Conservation (phyloP, 2,329 filamentous ascomycete genomes). For the Stagonosporopsis vannaccii region DNA sequence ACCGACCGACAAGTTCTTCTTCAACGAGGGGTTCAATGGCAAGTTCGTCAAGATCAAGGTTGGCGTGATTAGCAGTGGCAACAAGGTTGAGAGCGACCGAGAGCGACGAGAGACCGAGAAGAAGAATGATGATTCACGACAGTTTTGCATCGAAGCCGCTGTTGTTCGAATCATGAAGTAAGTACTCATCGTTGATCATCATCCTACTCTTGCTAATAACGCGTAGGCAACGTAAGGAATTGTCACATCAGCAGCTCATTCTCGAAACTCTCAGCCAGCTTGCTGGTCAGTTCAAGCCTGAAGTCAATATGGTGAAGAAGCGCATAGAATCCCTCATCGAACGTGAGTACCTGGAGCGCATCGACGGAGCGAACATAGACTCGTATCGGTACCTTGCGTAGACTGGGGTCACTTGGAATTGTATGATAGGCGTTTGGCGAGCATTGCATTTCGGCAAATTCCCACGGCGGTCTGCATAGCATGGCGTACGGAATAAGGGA, state of each 20-base stretch:
- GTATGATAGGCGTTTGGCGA: conserved; percentile 16
- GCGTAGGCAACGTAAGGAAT: conserved; percentile 73
- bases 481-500: conserved; percentile 11
- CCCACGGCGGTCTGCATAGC: conserved; percentile 12
- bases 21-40: conserved; percentile 82
- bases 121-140: conserved; percentile 75
- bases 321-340: conserved; percentile 80
- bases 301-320: conserved; percentile 79
- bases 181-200: conserved; percentile 41
- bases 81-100: conserved; percentile 79
- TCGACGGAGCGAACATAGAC: conserved; percentile 68
- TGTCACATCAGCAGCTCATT: conserved; percentile 72
- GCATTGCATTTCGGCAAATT: conserved; percentile 20
- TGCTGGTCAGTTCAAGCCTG: conserved; percentile 73
- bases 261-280: conserved; percentile 76
- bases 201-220: conserved; percentile 23
- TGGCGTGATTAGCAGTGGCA: conserved; percentile 78
- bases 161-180: conserved; percentile 88
- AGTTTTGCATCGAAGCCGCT: conserved; percentile 76
- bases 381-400: conserved; percentile 77
- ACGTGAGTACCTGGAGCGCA: conserved; percentile 78
- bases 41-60: conserved; percentile 89
- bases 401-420: not conserved
- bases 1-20: conserved; percentile 77
- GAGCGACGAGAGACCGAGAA: conserved; percentile 75